Percentiles rank a stretch among this genome's conserved stretches.
These are phyloP conservation scores for Ogataea paradorogensis DNA, from an alignment of 805 yeast species.

Conservation along the genomic window DNA sequence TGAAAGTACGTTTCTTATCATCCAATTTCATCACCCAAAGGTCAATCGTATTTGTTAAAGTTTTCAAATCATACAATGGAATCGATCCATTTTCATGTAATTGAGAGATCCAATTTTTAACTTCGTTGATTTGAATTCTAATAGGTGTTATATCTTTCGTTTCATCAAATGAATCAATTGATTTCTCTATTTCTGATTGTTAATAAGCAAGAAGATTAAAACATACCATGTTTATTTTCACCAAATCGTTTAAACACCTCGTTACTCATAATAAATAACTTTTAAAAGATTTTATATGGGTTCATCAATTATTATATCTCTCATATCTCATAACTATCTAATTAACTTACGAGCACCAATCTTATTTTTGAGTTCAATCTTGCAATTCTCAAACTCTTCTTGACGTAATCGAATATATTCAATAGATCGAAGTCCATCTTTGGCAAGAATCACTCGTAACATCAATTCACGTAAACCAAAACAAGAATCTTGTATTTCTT, in stretches of 20 bases:
- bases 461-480: slow-evolving; percentile 16
- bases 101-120: slow-evolving; percentile 20
- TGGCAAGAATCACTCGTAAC: slow-evolving; percentile 20
- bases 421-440: slow-evolving; percentile 10
- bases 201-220: neutral
- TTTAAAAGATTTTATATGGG: too few relatives aligned
- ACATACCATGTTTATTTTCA: neutral
- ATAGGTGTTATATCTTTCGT: slow-evolving; percentile 4
- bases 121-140: slow-evolving; percentile 13
- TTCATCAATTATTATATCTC: too few relatives aligned
- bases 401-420: slow-evolving; percentile 11
- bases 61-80: slow-evolving; percentile 28
- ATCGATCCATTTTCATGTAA: slow-evolving; percentile 12
- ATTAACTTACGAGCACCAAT: slow-evolving; percentile 11
- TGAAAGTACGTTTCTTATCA: slow-evolving; percentile 15
- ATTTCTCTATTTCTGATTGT: slow-evolving; percentile 4
- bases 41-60: slow-evolving; percentile 19
- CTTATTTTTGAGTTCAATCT: slow-evolving; percentile 9
- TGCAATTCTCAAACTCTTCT: slow-evolving; percentile 11
- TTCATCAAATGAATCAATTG: slow-evolving; percentile 1
- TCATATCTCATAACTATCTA: too few relatives aligned
- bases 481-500: slow-evolving; percentile 2
- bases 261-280: slow-evolving; percentile 2
- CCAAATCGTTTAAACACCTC: neutral
- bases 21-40: slow-evolving; percentile 20